phyloP scores from a whole-genome alignment of 2,329 filamentous ascomycete species.

The Drechslerella coelobrocha region DNA sequence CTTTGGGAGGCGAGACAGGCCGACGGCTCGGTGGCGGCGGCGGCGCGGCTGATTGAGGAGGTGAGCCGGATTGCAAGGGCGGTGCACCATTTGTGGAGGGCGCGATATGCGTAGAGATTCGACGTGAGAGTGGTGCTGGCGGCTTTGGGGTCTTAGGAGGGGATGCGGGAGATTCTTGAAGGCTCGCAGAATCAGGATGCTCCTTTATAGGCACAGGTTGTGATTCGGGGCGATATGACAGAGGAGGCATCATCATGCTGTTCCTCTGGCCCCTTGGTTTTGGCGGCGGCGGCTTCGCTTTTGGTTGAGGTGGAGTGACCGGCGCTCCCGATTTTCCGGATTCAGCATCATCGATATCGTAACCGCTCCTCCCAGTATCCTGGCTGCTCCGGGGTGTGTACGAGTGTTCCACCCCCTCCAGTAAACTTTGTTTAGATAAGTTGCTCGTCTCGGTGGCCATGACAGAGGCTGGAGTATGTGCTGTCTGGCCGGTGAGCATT shows the following conservation, averaged over 20 bases:
- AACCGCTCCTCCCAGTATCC: constrained; percentile 24
- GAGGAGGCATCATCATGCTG: constrained; percentile 42
- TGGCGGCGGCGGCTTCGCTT: constrained; percentile 44
- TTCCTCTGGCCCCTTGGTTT: constrained; percentile 45
- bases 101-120: constrained; percentile 24
- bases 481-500: constrained; percentile 72
- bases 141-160: constrained; percentile 39
- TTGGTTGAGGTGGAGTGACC: constrained; percentile 5
- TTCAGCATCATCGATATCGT: constrained; percentile 27
- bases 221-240: constrained; percentile 21
- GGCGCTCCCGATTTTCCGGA: background rate
- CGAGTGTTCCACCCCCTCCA: constrained; percentile 20
- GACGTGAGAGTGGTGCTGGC: constrained; percentile 42
- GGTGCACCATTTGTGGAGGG: constrained; percentile 11
- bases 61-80: constrained; percentile 11
- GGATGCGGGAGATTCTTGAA: constrained; percentile 22
- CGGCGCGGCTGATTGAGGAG: constrained; percentile 34
- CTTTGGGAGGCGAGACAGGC: constrained; percentile 27
- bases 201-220: constrained; percentile 20
- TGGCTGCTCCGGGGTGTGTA: constrained; percentile 41
- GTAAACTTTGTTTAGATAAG: constrained; percentile 52
- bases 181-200: background rate
- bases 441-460: constrained; percentile 55
- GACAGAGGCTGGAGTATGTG: constrained; percentile 57
- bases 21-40: constrained; percentile 52